Evolutionary conservation across 768 basidiomycete species (phyloP).

Genomic region (Lactarius akahatsu): DNA sequence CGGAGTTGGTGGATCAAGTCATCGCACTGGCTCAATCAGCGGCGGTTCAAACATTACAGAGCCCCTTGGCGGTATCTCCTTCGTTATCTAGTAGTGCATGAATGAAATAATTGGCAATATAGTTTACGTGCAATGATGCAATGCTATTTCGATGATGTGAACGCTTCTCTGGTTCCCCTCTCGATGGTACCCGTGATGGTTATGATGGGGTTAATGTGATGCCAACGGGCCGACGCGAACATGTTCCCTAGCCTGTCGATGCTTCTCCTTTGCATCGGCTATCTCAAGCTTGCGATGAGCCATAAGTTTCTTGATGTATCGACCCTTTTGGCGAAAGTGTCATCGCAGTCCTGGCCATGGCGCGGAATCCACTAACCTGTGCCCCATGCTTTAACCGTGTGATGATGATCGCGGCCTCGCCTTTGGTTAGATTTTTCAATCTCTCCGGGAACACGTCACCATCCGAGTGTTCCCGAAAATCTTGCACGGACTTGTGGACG

Average conservation of each 20-base stretch:
- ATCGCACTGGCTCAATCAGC: slow-evolving; percentile 64
- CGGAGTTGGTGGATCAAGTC: slow-evolving; percentile 42
- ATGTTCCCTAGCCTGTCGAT: slow-evolving; percentile 49
- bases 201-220: slow-evolving; percentile 20
- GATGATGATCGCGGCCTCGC: slow-evolving; percentile 77
- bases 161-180: not conserved
- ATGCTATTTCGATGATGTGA: not conserved
- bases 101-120: slow-evolving; percentile 8
- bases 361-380: slow-evolving; percentile 43
- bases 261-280: slow-evolving; percentile 47
- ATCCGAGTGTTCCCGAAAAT: slow-evolving; percentile 29
- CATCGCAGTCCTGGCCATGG: not conserved
- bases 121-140: slow-evolving; percentile 1
- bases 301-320: slow-evolving; percentile 55
- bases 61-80: slow-evolving; percentile 64
- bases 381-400: slow-evolving; percentile 76
- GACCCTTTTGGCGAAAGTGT: slow-evolving; percentile 41
- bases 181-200: not conserved
- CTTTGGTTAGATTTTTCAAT: slow-evolving; percentile 60
- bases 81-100: slow-evolving; percentile 42
- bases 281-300: slow-evolving; percentile 39
- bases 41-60: slow-evolving; percentile 58
- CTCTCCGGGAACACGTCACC: slow-evolving; percentile 34
- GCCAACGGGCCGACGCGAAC: slow-evolving; percentile 61
- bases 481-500: slow-evolving; percentile 29